Evolutionary conservation across 2,329 filamentous ascomycete species (phyloP), one percentile per base, ranked within the genome.

Genomic region (Epichloe amarillans): DNA sequence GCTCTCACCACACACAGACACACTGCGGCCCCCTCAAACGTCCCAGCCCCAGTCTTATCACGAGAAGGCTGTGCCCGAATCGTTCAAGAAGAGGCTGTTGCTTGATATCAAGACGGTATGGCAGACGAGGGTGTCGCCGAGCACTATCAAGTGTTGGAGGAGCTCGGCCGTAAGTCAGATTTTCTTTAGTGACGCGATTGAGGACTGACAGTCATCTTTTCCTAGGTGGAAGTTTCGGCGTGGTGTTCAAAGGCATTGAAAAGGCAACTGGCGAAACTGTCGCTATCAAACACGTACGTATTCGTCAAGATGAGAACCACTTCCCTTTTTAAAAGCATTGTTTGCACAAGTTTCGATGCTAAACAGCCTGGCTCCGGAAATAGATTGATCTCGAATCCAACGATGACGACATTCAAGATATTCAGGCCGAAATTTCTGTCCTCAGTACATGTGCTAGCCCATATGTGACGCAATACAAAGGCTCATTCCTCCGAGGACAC

Each of bases 381-480:
- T 30, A 97, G 89, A 97, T 98, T 67, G 93, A 98, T 67, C 87
- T 98, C 63, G 93, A 98, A 71, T 95, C 91, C 52, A 97, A 89
- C 73, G 91, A 95, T 68, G 93, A 98, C 71, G 93, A 98, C 65
- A 95, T 98, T 53, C 86, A 90, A 67, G 93, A 98, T 65, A 97
- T 98, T 52, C 91, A 98, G 62, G 89, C 95, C 64, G 93, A 98
- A 66, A 97, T 98, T 58, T 86, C 88, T 3, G 86, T 98, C 36
- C 76, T 98, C 54, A 93, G 90, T 69, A 96, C 93, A 49, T 98
- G 93, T 72, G 86, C 86, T 58, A 96, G 90, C 65, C 85, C 86
- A 46, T 94, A 86, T 67, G 89, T 98, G 58, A 97, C 93, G 15
- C 87, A 95, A 65, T 98, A 98, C 75, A 94, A 90, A 66, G 86